phyloP scores from a whole-genome alignment of 352 stramenopile species.

The Phytopythium delawarense region DNA sequence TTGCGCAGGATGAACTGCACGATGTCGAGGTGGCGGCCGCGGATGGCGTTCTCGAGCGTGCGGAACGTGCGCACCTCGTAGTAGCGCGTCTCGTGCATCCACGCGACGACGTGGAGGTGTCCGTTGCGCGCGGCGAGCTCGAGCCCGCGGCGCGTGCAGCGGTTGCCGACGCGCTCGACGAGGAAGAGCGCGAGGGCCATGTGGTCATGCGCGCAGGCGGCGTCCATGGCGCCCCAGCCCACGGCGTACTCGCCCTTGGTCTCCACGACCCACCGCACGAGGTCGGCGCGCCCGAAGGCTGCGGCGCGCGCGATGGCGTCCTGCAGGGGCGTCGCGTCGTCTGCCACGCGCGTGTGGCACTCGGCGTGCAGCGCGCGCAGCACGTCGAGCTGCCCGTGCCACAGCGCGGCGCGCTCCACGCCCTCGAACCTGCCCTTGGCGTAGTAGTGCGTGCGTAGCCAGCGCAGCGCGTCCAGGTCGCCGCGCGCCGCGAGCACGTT shows the following conservation, averaged over 20 bases:
- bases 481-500: conserved; percentile 23
- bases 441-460: conserved; percentile 25
- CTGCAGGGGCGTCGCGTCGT: conserved; percentile 26
- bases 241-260: conserved; percentile 35
- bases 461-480: conserved; percentile 19
- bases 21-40: conserved; percentile 29
- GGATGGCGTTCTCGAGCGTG: conserved; percentile 37
- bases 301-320: conserved; percentile 33
- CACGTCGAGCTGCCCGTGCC: conserved; percentile 29
- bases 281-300: conserved; percentile 6
- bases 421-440: conserved; percentile 34
- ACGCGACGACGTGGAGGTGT: conserved; percentile 29
- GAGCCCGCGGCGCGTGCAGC: conserved; percentile 26
- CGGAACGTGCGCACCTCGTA: conserved; percentile 29
- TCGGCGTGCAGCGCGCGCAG: conserved; percentile 29
- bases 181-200: conserved; percentile 38
- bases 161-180: conserved; percentile 25
- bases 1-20: conserved; percentile 37
- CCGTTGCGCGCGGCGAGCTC: conserved; percentile 29
- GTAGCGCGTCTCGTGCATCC: conserved; percentile 27
- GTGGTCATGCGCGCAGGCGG: conserved; percentile 32
- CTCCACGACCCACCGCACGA: conserved; percentile 36
- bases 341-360: conserved; percentile 19
- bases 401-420: conserved; percentile 28
- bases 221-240: conserved; percentile 32